phyloP scores from a whole-genome alignment of 148 eudicot genomes.

The Rhododendron mucronatum region DNA sequence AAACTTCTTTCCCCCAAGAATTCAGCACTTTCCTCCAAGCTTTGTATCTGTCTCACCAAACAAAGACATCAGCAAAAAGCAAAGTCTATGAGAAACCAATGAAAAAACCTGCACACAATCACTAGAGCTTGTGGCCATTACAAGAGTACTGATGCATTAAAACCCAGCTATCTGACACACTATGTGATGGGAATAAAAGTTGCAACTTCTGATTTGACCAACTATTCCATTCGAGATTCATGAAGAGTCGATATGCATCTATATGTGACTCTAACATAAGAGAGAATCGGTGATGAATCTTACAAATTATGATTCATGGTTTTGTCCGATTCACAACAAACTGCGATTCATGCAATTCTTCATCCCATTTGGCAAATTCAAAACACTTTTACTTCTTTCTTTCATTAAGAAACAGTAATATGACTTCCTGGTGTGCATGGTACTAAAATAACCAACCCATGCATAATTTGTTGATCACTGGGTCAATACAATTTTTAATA shows the following conservation, averaged over 20 bases:
- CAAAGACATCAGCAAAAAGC: conserved; percentile 4
- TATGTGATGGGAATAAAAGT: neutral
- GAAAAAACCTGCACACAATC: neutral
- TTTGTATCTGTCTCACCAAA: conserved; percentile 58
- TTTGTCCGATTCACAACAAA: neutral
- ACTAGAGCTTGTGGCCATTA: neutral
- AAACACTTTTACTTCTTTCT: neutral
- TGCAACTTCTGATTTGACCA: neutral
- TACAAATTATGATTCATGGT: neutral
- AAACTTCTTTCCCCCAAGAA: conserved; percentile 83
- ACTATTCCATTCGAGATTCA: neutral
- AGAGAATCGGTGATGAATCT: neutral
- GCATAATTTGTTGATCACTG: neutral
- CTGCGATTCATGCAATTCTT: neutral
- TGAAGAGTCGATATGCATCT: neutral
- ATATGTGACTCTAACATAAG: neutral
- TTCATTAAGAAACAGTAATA: neutral
- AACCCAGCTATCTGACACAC: neutral
- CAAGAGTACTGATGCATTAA: neutral
- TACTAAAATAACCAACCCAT: neutral
- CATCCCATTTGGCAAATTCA: neutral
- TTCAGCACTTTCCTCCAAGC: conserved; percentile 92
- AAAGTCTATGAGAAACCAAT: neutral
- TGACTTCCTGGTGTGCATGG: neutral
- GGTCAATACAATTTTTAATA: neutral